These are phyloP conservation scores for Trametes sp. DNA, from an alignment of 1,284 basidiomycete species.

Conservation along the genomic window DNA sequence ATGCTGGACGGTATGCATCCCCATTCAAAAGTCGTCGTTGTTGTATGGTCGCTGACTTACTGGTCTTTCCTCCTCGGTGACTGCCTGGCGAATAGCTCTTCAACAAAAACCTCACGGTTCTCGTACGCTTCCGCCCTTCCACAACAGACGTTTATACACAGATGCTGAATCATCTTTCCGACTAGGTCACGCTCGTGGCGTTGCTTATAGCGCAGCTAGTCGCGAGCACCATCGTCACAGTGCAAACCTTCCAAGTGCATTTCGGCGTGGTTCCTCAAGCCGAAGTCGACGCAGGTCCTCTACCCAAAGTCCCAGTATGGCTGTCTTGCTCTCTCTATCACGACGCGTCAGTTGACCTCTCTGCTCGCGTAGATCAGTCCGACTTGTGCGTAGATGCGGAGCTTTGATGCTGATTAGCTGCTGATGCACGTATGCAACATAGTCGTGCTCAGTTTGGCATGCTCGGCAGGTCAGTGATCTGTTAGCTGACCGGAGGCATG, in stretches of 20 bases:
- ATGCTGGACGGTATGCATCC: slow-evolving; percentile 39
- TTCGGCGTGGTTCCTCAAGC: slow-evolving; percentile 27
- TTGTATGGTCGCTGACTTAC: too few species aligned
- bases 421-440: not conserved
- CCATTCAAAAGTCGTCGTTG: not conserved
- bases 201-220: slow-evolving; percentile 35
- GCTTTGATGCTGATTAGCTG: not conserved
- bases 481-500: not conserved
- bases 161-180: not conserved
- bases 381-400: slow-evolving; percentile 5
- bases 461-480: slow-evolving; percentile 36
- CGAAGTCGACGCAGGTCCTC: slow-evolving; percentile 23
- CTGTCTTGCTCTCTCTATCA: not conserved
- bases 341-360: not conserved
- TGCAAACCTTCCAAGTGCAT: slow-evolving; percentile 30
- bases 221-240: slow-evolving; percentile 35
- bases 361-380: slow-evolving; percentile 15
- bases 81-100: slow-evolving; percentile 31
- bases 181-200: slow-evolving; percentile 32
- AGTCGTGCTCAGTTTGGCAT: slow-evolving; percentile 38
- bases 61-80: not conserved
- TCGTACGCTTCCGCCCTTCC: slow-evolving; percentile 29
- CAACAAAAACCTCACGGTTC: slow-evolving; percentile 27
- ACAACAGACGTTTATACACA: too few species aligned
- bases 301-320: slow-evolving; percentile 36